Evolutionary conservation across 768 basidiomycete genomes (phyloP).

Genomic region (Amanita inopinata): DNA sequence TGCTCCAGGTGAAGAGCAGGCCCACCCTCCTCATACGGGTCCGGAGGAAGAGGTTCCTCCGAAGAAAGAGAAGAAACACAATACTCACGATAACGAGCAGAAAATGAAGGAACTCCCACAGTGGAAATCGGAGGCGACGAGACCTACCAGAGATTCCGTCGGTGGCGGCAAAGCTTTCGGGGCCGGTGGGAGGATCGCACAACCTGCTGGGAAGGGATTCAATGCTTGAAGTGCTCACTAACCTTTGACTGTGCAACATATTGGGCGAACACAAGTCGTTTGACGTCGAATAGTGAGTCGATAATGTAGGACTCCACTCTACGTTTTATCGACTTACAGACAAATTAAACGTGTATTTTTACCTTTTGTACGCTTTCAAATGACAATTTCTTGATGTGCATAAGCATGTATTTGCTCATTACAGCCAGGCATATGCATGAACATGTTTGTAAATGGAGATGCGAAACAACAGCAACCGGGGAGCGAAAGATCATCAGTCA

Average conservation of each 20-base stretch:
- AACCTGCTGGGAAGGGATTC: slow-evolving; percentile 39
- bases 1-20: slow-evolving; percentile 24
- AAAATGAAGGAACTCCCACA: slow-evolving; percentile 36
- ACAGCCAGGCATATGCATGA: slow-evolving; percentile 9
- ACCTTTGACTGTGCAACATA: too few species aligned
- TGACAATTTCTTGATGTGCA: slow-evolving; percentile 1
- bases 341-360: not conserved
- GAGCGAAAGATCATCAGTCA: slow-evolving; percentile 17
- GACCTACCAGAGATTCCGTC: slow-evolving; percentile 36
- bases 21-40: slow-evolving; percentile 17
- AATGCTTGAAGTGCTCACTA: slow-evolving; percentile 13
- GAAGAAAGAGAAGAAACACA: slow-evolving; percentile 41
- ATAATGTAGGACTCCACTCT: too few species aligned
- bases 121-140: slow-evolving; percentile 36
- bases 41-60: slow-evolving; percentile 38
- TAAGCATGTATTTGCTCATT: slow-evolving; percentile 5
- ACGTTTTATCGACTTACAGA: too few species aligned
- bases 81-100: slow-evolving; percentile 29
- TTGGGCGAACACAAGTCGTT: not conserved
- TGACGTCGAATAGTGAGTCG: too few species aligned
- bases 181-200: slow-evolving; percentile 42
- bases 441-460: slow-evolving; percentile 21
- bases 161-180: slow-evolving; percentile 27
- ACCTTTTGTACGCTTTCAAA: not conserved
- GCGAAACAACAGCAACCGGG: slow-evolving; percentile 17